Conservation (phyloP, 2,329 filamentous ascomycete species). For the Domatiomyces globalis region DNA sequence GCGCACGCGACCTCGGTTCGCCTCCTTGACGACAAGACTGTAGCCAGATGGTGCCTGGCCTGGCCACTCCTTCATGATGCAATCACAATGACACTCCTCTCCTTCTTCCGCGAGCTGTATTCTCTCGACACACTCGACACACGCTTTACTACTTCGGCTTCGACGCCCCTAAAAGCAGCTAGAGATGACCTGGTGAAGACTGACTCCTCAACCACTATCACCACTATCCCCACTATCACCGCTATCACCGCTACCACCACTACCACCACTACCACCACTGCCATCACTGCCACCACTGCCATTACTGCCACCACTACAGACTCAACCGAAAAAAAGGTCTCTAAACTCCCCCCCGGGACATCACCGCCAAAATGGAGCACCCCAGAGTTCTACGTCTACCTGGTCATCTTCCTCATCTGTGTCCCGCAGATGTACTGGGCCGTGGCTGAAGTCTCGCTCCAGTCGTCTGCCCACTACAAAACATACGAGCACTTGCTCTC, state of each 20-base stretch:
- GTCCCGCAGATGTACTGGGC: conserved; percentile 84
- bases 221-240: too few relatives aligned
- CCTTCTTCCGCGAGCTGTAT: conserved; percentile 41
- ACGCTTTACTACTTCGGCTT: conserved; percentile 57
- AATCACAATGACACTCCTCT: conserved; percentile 8
- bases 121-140: conserved; percentile 56
- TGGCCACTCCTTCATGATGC: background rate
- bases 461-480: conserved; percentile 58
- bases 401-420: conserved; percentile 47
- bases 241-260: too few relatives aligned
- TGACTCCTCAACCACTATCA: too few relatives aligned
- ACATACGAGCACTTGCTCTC: conserved; percentile 59
- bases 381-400: conserved; percentile 74
- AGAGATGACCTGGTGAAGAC: conserved; percentile 19
- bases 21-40: background rate
- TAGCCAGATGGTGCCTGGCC: background rate
- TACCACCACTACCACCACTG: background rate
- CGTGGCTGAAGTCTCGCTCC: conserved; percentile 70
- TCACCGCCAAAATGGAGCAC: conserved; percentile 67
- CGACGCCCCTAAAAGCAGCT: conserved; percentile 50
- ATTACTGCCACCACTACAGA: conserved; percentile 8
- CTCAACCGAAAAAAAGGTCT: conserved; percentile 12
- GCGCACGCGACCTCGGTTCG: background rate
- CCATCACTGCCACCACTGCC: background rate
- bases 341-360: conserved; percentile 30